Base-by-base conservation (phyloP, 345 rosid species). In the Physaria fendleri region DNA sequence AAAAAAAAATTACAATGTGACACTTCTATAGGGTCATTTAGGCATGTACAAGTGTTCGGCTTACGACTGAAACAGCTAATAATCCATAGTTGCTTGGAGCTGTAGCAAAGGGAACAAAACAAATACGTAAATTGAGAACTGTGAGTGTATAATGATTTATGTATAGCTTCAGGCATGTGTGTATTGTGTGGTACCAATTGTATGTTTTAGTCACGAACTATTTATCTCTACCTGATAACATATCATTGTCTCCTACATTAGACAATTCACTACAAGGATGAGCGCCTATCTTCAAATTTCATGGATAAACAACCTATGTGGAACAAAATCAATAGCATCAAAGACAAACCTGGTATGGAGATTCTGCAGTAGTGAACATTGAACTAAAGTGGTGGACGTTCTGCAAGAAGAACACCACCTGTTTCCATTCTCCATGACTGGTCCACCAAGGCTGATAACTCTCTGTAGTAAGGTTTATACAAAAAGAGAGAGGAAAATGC, bases 351-450 rank as follows among this genome's bases (percentile, higher is more conserved):
- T 75, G 49, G 56, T 61, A 15, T 39, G 43, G 40, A 40, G 49
- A 67, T 60, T 37, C 44, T 3, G 58, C 24, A 61, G 27, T 5
- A 29, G 62, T 30, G 33, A 42, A 23, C 59, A 39, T 29, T n/a
- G 49, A 46, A 57, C 75, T 69, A 88, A 41, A 74, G 43, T 29
- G 77, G 81, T 58, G 77, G 66, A 5, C 28, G 68, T 64, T 83
- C 95, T 68, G 86, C 84, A 56, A 41, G 65, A 44, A 88, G 71
- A 74, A 78, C 60, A 71, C 97, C 97, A 30, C 88, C 95, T 83
- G 88, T 83, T 65, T 83, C 87, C 94, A 88, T 92, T 72, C 86
- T 83, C 95, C 97, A 88, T 39, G 97, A 86, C 60, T 50, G 82
- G 79, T 88, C 97, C 38, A 85, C 94, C 62, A 92, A 74, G 55